These are phyloP conservation scores for Phylloporus rhodoxanthus DNA, from an alignment of 768 basidiomycete species.

Conservation along the genomic window DNA sequence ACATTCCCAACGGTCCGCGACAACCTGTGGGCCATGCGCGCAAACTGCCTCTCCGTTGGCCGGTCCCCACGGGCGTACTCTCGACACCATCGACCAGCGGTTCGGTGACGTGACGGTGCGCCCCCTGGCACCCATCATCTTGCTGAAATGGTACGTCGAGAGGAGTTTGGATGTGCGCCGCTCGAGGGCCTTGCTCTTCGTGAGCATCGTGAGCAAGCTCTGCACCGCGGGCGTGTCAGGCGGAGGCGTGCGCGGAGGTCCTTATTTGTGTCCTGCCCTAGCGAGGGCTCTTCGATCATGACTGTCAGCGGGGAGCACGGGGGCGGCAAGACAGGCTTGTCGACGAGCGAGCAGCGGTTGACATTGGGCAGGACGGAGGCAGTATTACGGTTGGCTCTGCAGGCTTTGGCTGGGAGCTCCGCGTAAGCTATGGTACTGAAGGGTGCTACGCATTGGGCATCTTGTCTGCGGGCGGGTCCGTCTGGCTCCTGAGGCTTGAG, in stretches of 20 bases:
- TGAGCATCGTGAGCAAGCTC: constrained; percentile 80
- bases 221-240: constrained; percentile 61
- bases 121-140: constrained; percentile 70
- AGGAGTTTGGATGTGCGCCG: constrained; percentile 93
- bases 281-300: constrained; percentile 33
- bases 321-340: constrained; percentile 50
- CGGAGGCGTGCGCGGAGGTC: constrained; percentile 32
- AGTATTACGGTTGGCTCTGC: no score
- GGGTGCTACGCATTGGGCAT: no score
- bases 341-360: constrained; percentile 75
- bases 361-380: constrained; percentile 54
- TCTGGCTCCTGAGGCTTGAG: no score
- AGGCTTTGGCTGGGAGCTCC: no score
- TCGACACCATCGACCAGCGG: constrained; percentile 68
- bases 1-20: constrained; percentile 58
- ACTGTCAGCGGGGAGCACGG: constrained; percentile 44
- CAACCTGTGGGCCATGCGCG: constrained; percentile 63
- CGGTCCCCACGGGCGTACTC: constrained; percentile 56
- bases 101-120: constrained; percentile 52
- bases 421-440: no score
- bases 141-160: constrained; percentile 89
- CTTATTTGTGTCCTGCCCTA: constrained; percentile 24
- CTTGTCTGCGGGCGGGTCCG: no score
- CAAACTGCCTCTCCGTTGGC: constrained; percentile 74
- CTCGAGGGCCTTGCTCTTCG: constrained; percentile 80